A percentile compares a stretch with the other conserved stretches of the same genome.
Evolutionary conservation across 768 basidiomycete species (phyloP).

Genomic region (Amanita exitialis): DNA sequence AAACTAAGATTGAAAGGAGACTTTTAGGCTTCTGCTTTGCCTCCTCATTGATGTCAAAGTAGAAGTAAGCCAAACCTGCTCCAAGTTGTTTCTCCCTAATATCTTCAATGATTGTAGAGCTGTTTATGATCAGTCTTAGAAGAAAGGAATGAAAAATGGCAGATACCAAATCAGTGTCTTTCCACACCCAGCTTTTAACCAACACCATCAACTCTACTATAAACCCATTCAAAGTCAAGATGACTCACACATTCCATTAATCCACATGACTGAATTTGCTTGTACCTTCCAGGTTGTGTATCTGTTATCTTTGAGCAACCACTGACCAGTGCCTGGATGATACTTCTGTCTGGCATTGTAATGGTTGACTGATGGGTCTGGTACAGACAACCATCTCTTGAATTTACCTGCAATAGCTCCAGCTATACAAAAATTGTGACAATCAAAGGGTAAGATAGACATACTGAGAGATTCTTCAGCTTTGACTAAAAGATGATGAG

Average conservation of each 20-base stretch:
- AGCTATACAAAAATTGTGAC: no score
- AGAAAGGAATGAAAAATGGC: neutral
- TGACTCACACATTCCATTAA: no score
- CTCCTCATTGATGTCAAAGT: neutral
- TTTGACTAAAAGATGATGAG: no score
- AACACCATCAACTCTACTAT: neutral
- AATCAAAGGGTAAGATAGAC: no score
- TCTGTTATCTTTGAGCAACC: neutral
- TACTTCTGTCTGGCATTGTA: neutral
- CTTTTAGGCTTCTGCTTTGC: neutral
- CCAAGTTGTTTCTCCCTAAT: neutral
- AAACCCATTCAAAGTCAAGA: neutral
- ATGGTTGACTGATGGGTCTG: neutral
- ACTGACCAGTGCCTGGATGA: neutral
- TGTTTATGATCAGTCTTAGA: neutral
- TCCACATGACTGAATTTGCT: no score
- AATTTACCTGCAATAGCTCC: no score
- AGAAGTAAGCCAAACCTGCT: neutral
- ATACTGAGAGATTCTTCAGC: no score
- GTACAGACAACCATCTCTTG: no score
- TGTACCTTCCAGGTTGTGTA: conserved; percentile 9
- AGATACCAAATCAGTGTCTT: neutral
- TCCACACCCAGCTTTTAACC: neutral
- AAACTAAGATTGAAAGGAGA: neutral
- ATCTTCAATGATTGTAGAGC: neutral